Evolutionary conservation across 2,329 filamentous ascomycete species (phyloP).

Genomic region (Xylaria sp.): DNA sequence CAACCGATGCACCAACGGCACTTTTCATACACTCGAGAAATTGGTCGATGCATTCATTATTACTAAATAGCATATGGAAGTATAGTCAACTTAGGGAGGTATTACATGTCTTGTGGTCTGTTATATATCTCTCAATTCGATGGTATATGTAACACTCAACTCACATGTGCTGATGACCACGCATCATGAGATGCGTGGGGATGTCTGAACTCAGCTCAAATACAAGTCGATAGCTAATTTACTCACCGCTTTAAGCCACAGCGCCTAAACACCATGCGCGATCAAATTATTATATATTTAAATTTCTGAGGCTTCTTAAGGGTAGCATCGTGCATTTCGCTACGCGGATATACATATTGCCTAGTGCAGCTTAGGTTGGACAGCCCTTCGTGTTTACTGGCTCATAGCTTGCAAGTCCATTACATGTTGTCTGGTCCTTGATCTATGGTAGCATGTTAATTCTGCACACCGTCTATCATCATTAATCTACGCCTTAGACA

Average conservation of each 20-base stretch:
- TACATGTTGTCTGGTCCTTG: background rate
- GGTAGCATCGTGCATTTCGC: constrained; percentile 20
- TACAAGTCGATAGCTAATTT: background rate
- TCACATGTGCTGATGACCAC: background rate
- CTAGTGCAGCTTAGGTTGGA: background rate
- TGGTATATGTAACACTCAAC: background rate
- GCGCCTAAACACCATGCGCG: background rate
- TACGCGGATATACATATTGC: background rate
- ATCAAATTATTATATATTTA: constrained; percentile 1
- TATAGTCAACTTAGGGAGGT: too few relatives aligned
- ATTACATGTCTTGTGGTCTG: background rate
- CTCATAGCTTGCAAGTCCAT: background rate
- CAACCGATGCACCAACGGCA: background rate
- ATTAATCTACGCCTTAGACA: background rate
- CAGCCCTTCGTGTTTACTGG: background rate
- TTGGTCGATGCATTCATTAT: background rate
- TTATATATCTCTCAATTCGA: background rate
- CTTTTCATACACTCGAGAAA: background rate
- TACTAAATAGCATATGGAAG: background rate
- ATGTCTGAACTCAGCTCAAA: constrained; percentile 13
- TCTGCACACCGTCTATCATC: background rate
- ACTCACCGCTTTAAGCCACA: constrained; percentile 17
- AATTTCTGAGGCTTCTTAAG: constrained; percentile 3
- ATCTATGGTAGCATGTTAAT: background rate
- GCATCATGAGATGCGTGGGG: constrained; percentile 4